phyloP scores from a whole-genome alignment of 345 rosid species.

The Salix suchowensis region DNA sequence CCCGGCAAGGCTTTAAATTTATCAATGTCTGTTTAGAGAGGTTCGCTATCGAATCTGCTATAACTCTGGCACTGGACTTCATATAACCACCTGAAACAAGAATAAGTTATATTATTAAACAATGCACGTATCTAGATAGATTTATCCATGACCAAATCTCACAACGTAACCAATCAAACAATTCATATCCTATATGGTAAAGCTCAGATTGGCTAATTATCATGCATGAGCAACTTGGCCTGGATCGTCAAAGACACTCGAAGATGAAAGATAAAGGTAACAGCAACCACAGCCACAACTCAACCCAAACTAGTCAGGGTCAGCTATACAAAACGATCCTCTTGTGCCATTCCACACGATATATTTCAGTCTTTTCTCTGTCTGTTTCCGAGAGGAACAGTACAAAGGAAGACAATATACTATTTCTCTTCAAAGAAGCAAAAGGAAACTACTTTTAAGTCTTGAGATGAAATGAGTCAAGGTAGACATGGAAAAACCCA shows the following conservation, averaged over 20 bases:
- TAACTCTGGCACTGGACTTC: constrained; percentile 87
- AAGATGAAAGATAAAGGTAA: neutral
- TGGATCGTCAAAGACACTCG: neutral
- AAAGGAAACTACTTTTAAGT: neutral
- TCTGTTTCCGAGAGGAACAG: neutral
- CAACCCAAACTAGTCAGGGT: too few species aligned
- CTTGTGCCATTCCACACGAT: neutral
- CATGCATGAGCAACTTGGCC: neutral
- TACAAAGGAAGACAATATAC: neutral
- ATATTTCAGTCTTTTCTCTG: neutral
- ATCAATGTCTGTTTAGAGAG: constrained; percentile 62
- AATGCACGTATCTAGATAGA: neutral
- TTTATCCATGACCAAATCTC: neutral
- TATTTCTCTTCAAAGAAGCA: neutral
- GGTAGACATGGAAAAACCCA: neutral
- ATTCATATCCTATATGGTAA: too few species aligned
- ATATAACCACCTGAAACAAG: constrained; percentile 82
- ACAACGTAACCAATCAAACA: neutral
- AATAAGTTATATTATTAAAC: neutral
- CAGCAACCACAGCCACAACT: too few species aligned
- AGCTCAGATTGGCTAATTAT: neutral
- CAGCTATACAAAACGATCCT: too few species aligned
- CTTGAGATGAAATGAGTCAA: neutral
- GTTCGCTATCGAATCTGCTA: constrained; percentile 73
- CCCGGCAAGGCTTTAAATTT: neutral